phyloP scores from a whole-genome alignment of 1,139 yeast species.

The Zhuliangozyma parablackwelliae region DNA sequence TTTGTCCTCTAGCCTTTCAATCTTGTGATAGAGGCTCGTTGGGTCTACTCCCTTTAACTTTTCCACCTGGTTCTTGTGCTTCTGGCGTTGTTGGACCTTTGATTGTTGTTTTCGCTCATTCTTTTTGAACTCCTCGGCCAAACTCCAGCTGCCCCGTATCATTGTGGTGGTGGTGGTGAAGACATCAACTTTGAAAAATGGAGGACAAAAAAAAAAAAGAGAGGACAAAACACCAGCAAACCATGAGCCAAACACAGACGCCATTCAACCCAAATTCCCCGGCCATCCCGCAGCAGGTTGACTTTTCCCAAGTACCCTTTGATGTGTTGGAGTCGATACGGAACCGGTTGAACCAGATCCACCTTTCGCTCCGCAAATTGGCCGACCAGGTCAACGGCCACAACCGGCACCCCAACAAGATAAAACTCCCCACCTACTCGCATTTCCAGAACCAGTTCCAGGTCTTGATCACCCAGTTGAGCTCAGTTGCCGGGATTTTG shows the following conservation, averaged over 20 bases:
- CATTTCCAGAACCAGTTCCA: conserved; percentile 73
- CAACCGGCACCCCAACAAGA: conserved; percentile 34
- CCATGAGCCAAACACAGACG: conserved; percentile 10
- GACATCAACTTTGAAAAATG: no score
- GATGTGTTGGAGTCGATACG: conserved; percentile 42
- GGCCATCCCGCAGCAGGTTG: conserved; percentile 9
- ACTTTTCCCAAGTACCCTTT: conserved; percentile 27
- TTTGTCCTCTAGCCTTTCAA: conserved; percentile 22
- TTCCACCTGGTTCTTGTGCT: conserved; percentile 22
- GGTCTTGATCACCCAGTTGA: conserved; percentile 75
- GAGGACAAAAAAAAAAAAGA: not conserved
- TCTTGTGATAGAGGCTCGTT: conserved; percentile 24
- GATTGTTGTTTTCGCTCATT: conserved; percentile 35
- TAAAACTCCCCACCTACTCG: conserved; percentile 37
- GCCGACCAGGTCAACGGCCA: conserved; percentile 41
- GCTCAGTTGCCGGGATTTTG: conserved; percentile 65
- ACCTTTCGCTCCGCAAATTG: conserved; percentile 39
- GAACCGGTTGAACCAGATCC: conserved; percentile 42
- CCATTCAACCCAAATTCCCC: conserved; percentile 8
- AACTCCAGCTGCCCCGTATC: conserved; percentile 43
- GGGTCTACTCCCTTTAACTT: conserved; percentile 31
- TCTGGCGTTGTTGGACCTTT: conserved; percentile 38
- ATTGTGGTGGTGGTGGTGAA: conserved; percentile 12
- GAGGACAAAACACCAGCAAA: no score
- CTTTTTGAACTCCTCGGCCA: conserved; percentile 37